Conservation (phyloP, 306 rosid species). For the Lathyrus aphaca region DNA sequence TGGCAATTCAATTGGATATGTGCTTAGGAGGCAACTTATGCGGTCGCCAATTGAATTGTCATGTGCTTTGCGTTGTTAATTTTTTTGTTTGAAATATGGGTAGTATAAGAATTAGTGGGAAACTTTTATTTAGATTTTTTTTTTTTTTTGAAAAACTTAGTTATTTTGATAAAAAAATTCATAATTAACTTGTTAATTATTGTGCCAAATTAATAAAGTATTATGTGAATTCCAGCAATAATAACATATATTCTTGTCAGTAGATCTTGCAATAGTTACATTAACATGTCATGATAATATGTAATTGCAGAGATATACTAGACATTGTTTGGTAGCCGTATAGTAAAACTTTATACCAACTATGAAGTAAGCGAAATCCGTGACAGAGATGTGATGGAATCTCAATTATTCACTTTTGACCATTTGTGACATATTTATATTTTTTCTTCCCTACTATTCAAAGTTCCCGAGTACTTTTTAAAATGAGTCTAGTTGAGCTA, state of each 20-base stretch:
- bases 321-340: conserved; percentile 11
- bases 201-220: conserved; percentile 7
- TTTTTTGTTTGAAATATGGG: no score
- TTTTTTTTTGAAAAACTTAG: no score
- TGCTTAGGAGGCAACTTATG: no score
- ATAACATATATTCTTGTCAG: conserved; percentile 21
- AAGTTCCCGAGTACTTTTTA: conserved; percentile 11
- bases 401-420: conserved; percentile 36
- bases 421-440: not conserved
- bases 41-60: no score
- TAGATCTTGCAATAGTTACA: conserved; percentile 29
- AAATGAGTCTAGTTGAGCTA: conserved; percentile 17
- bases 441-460: not conserved
- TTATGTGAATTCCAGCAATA: not conserved
- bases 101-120: no score
- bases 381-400: conserved; percentile 33
- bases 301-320: conserved; percentile 33
- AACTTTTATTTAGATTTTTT: no score
- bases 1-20: no score
- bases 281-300: conserved; percentile 18
- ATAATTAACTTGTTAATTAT: not conserved
- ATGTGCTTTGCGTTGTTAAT: no score
- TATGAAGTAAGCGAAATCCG: conserved; percentile 26
- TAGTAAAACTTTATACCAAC: conserved; percentile 26
- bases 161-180: no score